These are phyloP conservation scores for Cinnamomum micranthum DNA, from an alignment of 164 flowering plant species.

Conservation along the genomic window DNA sequence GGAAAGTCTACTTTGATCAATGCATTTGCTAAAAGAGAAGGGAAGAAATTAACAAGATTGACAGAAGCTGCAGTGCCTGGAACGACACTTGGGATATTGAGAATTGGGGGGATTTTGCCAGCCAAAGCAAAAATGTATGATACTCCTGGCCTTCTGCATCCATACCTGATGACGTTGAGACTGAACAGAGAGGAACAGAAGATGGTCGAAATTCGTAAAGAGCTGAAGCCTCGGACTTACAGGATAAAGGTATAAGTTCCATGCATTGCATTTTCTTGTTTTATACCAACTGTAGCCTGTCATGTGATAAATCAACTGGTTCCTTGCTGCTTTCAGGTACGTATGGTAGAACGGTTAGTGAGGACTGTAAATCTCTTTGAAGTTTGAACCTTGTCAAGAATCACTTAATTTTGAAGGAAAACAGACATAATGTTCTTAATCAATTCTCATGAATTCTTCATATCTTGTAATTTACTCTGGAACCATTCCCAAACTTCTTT, in stretches of 20 bases:
- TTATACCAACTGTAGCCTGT: neutral
- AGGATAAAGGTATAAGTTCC: conserved; percentile 75
- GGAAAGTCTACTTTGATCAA: conserved; percentile 93
- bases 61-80: conserved; percentile 98
- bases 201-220: conserved; percentile 88
- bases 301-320: neutral
- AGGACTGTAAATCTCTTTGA: neutral
- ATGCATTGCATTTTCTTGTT: neutral
- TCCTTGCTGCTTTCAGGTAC: neutral
- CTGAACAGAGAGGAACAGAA: conserved; percentile 88
- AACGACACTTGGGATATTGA: conserved; percentile 91
- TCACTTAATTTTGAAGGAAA: neutral
- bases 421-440: neutral
- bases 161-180: conserved; percentile 79
- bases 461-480: neutral
- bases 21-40: conserved; percentile 74
- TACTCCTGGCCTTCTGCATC: conserved; percentile 95
- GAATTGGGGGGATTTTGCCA: conserved; percentile 80
- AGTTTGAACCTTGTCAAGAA: too few relatives aligned
- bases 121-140: conserved; percentile 96
- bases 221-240: conserved; percentile 75
- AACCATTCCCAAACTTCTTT: neutral
- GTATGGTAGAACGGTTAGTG: neutral
- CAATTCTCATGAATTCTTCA: too few relatives aligned
- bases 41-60: conserved; percentile 61